Percentiles rank a stretch among this genome's conserved stretches.
Evolutionary conservation across 2,329 filamentous ascomycete genomes (phyloP).

Genomic region (Neonectria hederae): DNA sequence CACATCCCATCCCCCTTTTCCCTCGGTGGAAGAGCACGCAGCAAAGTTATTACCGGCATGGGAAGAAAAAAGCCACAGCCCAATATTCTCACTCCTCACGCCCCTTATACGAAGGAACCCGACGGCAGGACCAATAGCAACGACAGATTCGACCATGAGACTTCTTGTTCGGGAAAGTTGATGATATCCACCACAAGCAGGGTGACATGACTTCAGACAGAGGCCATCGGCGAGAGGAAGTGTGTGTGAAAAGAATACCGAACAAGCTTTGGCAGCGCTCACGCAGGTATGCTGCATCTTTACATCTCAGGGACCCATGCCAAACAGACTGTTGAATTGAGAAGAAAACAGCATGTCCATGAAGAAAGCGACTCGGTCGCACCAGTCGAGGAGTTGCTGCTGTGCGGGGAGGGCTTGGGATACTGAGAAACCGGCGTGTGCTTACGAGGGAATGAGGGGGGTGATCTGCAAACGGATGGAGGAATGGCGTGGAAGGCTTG

Average conservation of each 20-base stretch:
- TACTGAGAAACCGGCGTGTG: background rate
- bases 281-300: background rate
- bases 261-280: background rate
- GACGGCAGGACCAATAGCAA: slow-evolving; percentile 33
- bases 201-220: slow-evolving; percentile 3
- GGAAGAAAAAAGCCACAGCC: background rate
- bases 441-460: background rate
- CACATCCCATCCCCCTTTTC: too few relatives aligned
- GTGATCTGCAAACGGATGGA: background rate
- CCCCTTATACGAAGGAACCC: slow-evolving; percentile 24
- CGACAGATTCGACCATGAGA: slow-evolving; percentile 17
- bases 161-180: slow-evolving; percentile 40
- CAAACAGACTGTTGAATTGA: background rate
- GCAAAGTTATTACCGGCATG: background rate
- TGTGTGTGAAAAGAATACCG: background rate
- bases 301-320: background rate
- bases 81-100: background rate
- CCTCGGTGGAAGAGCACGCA: background rate
- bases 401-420: background rate
- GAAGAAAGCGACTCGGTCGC: background rate
- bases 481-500: background rate
- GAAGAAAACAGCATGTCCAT: background rate
- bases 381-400: background rate
- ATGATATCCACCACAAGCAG: slow-evolving; percentile 31
- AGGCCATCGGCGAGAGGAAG: background rate